Evolutionary conservation across 257 asterid species (phyloP).

Genomic region (Linaria vulgaris): DNA sequence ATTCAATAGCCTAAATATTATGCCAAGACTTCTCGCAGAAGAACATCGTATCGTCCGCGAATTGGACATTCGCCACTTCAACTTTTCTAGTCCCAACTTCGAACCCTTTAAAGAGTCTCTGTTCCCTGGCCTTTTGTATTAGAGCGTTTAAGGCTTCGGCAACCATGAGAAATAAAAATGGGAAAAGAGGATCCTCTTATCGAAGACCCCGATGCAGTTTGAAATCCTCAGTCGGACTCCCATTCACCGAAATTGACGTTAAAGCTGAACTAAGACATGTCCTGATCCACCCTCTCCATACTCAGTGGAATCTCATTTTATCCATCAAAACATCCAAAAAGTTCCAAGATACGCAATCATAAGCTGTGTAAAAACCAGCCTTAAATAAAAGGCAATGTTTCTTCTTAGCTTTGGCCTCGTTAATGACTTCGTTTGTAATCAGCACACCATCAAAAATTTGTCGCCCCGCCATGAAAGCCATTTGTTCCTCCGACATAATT

Average conservation of each 20-base stretch:
- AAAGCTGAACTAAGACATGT: not conserved
- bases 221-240: not conserved
- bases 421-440: not conserved
- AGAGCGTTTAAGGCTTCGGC: not conserved
- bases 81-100: too few relatives aligned
- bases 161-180: not conserved
- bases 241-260: not conserved
- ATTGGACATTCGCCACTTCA: too few relatives aligned
- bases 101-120: too few relatives aligned
- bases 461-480: not conserved
- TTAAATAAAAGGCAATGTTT: too few relatives aligned
- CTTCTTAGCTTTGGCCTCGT: not conserved
- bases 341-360: too few relatives aligned
- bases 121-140: not conserved
- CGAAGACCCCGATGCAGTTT: not conserved
- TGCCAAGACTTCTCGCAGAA: too few relatives aligned
- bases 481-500: not conserved
- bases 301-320: not conserved
- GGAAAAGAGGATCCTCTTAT: not conserved
- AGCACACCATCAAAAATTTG: not conserved
- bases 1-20: too few relatives aligned
- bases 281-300: not conserved
- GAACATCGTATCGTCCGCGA: too few relatives aligned
- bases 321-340: not conserved
- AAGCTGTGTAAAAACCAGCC: not conserved